phyloP scores from a whole-genome alignment of 2,329 filamentous ascomycete genomes.

The Xylaria sp. region DNA sequence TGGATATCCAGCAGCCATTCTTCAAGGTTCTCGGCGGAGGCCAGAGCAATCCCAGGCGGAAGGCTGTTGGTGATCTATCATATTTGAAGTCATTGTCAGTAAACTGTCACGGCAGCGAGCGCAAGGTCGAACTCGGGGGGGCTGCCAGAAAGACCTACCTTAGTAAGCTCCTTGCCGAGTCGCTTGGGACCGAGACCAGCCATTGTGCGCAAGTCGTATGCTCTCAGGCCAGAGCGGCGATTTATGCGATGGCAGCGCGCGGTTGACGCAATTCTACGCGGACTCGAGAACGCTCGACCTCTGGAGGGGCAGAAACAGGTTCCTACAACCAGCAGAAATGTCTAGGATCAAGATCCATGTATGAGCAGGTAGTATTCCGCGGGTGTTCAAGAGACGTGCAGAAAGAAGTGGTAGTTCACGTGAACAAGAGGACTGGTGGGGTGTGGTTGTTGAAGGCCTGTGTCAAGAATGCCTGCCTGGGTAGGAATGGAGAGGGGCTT shows the following conservation, averaged over 20 bases:
- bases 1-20: slow-evolving; percentile 91
- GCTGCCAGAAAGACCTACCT: slow-evolving; percentile 37
- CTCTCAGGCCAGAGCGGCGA: not conserved
- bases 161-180: slow-evolving; percentile 54
- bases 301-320: slow-evolving; percentile 1
- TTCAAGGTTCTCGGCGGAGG: slow-evolving; percentile 74
- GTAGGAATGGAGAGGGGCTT: slow-evolving; percentile 8
- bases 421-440: slow-evolving; percentile 7
- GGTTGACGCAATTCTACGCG: not conserved
- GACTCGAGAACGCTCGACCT: slow-evolving; percentile 1
- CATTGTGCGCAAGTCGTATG: slow-evolving; percentile 21
- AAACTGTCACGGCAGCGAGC: not conserved
- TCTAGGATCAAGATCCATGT: slow-evolving; percentile 14
- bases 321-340: slow-evolving; percentile 12
- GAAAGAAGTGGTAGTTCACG: slow-evolving; percentile 4
- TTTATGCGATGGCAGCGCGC: slow-evolving; percentile 5
- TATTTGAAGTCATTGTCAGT: not conserved
- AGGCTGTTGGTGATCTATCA: slow-evolving; percentile 50
- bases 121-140: not conserved
- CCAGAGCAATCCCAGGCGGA: slow-evolving; percentile 69
- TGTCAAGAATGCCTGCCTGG: not conserved
- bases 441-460: not conserved
- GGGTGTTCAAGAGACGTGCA: not conserved
- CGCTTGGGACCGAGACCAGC: slow-evolving; percentile 51
- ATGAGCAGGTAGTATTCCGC: not conserved